phyloP scores from a whole-genome alignment of 768 basidiomycete genomes.

The Boletus reticuloceps region DNA sequence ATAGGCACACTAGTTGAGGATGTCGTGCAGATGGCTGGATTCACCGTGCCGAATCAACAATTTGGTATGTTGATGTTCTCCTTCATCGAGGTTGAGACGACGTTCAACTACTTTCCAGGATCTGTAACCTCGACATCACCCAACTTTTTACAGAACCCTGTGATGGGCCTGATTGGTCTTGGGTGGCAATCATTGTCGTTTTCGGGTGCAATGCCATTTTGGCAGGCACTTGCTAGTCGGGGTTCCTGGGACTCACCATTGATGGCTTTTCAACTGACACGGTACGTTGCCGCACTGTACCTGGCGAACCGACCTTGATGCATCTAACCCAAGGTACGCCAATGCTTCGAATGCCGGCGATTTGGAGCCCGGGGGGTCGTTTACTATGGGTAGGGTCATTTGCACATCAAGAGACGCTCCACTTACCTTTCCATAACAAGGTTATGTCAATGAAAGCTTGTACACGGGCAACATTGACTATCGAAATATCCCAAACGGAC shows the following conservation, averaged over 20 bases:
- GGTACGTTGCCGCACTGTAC: slow-evolving; percentile 27
- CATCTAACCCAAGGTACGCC: slow-evolving; percentile 32
- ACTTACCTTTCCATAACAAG: slow-evolving; percentile 32
- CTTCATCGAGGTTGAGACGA: background rate
- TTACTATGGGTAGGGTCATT: slow-evolving; percentile 56
- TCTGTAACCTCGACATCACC: slow-evolving; percentile 26
- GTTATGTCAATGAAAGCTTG: slow-evolving; percentile 51
- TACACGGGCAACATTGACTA: slow-evolving; percentile 53
- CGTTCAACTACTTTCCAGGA: slow-evolving; percentile 37
- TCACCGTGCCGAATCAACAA: slow-evolving; percentile 51
- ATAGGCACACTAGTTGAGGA: slow-evolving; percentile 51
- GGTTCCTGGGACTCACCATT: slow-evolving; percentile 48
- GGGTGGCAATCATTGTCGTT: slow-evolving; percentile 60
- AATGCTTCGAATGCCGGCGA: slow-evolving; percentile 39
- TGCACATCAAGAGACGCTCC: background rate
- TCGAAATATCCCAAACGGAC: slow-evolving; percentile 38
- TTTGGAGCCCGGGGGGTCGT: slow-evolving; percentile 69
- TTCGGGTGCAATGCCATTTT: slow-evolving; percentile 62
- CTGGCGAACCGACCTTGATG: no score
- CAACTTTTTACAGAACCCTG: slow-evolving; percentile 45
- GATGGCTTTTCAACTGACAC: slow-evolving; percentile 65
- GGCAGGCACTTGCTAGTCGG: slow-evolving; percentile 50
- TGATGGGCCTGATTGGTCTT: slow-evolving; percentile 73
- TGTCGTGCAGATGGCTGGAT: slow-evolving; percentile 70
- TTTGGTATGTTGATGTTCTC: slow-evolving; percentile 43